phyloP scores from a whole-genome alignment of 306 rosid species.

The Corylus avellana region DNA sequence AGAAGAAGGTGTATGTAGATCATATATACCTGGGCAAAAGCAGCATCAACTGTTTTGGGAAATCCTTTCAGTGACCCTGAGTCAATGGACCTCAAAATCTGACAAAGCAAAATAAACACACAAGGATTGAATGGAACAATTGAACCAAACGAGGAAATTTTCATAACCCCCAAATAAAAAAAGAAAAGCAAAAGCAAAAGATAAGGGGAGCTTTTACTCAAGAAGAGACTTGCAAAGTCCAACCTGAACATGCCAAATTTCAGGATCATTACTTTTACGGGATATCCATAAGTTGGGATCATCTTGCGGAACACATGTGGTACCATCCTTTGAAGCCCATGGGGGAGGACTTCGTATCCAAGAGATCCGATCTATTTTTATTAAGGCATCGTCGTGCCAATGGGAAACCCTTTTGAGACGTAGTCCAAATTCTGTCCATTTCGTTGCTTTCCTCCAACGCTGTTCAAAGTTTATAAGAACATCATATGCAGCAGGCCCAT shows the following conservation, averaged over 20 bases:
- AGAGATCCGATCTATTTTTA: conserved; percentile 81
- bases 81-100: conserved; percentile 95
- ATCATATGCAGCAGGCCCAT: conserved; percentile 97
- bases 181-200: conserved; percentile 15
- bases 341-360: conserved; percentile 83
- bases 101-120: conserved; percentile 28
- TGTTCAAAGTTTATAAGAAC: conserved; percentile 92
- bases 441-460: conserved; percentile 83
- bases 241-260: conserved; percentile 98
- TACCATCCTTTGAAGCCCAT: conserved; percentile 15
- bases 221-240: conserved; percentile 30
- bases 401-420: conserved; percentile 49
- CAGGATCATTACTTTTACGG: conserved; percentile 55
- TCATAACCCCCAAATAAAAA: neutral
- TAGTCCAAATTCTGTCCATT: conserved; percentile 76
- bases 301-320: conserved; percentile 60
- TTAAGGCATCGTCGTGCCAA: conserved; percentile 74
- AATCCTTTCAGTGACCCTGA: conserved; percentile 90
- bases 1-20: neutral
- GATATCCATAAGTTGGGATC: conserved; percentile 56
- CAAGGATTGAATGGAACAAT: conserved; percentile 28
- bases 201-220: conserved; percentile 14
- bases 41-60: conserved; percentile 54
- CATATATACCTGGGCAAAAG: conserved; percentile 44
- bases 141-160: conserved; percentile 13